These are phyloP conservation scores for Stipa capillata DNA, from an alignment of 176 grass and related monocot species.

Conservation along the genomic window DNA sequence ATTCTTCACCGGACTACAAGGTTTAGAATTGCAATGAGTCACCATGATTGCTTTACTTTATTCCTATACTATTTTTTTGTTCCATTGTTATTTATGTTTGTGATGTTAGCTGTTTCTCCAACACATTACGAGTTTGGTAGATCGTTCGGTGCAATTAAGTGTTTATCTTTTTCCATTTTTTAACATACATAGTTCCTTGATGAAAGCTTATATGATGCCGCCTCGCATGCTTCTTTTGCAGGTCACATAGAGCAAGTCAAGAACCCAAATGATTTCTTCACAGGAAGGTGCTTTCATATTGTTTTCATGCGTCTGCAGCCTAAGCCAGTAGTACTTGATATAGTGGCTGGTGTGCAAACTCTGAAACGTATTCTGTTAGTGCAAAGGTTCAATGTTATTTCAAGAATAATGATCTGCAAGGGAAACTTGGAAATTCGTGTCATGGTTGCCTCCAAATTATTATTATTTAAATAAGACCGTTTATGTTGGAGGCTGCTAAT, in stretches of 20 bases:
- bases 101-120: neutral
- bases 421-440: neutral
- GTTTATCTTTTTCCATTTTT: neutral
- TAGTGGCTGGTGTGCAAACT: neutral
- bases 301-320: neutral
- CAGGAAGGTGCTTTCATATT: constrained; percentile 56
- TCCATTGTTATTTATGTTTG: neutral
- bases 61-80: neutral
- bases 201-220: neutral
- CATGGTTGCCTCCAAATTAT: neutral
- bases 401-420: neutral
- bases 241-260: constrained; percentile 75
- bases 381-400: neutral
- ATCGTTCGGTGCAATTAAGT: neutral
- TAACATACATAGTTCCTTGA: neutral
- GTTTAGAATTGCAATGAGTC: neutral
- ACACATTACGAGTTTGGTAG: neutral
- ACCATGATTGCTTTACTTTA: neutral
- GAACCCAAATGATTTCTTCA: constrained; percentile 75
- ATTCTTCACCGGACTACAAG: neutral
- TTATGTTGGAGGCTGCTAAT: constrained; percentile 12
- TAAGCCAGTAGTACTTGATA: neutral
- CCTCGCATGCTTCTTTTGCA: constrained; percentile 18
- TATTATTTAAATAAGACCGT: neutral
- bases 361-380: neutral